Evolutionary conservation across 495 filamentous ascomycete species (phyloP), one percentile per base, ranked within the genome.

Genomic region (Gamarada debralockiae): DNA sequence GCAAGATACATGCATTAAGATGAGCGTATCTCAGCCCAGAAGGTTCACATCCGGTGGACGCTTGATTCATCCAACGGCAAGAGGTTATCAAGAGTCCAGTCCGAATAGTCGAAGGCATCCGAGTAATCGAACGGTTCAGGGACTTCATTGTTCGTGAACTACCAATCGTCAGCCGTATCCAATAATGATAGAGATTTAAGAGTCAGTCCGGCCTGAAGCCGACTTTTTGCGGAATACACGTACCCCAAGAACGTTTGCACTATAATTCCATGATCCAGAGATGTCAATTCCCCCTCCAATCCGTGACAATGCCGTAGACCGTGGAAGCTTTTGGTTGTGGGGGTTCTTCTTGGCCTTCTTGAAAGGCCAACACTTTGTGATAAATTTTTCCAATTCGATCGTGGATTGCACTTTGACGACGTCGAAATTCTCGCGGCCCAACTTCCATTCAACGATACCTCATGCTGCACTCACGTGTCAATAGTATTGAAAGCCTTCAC

Each of bases 71-170:
- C 43, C 43, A 46, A 4, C 14, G 43, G 13, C 43, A 20, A 46
- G 25, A 46, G 24, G 15, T 46, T 46, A 31, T 46, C 25, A 3
- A 46, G 25, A 9, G 43, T 46, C 43, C 43, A 46, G 7, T 27
- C 43, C n/a, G 43, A 46, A 24, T 13, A 15, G 24, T 46, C 22
- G 17, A 29, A 46, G 5, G 14, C 18, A 15, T 46, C 24, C 8
- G 14, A 24, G 29, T n/a, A n/a, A 27, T 29, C n/a, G 3, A 33
- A 10, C 18, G 25, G 43, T 6, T n/a, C 22, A n/a, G 20, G 7
- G 23, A 22, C 3, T 22, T 46, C 43, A 31, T 15, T 29, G 3
- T 24, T 10, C 4, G 40, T 43, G 21, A 43, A 22, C 40, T 43
- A 18, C 10, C 3, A 5, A 22, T 18, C 6, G 15, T 13, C 21